These are phyloP conservation scores for Colletotrichum noveboracense DNA, from an alignment of 2,329 filamentous ascomycete genomes.

Conservation along the genomic window DNA sequence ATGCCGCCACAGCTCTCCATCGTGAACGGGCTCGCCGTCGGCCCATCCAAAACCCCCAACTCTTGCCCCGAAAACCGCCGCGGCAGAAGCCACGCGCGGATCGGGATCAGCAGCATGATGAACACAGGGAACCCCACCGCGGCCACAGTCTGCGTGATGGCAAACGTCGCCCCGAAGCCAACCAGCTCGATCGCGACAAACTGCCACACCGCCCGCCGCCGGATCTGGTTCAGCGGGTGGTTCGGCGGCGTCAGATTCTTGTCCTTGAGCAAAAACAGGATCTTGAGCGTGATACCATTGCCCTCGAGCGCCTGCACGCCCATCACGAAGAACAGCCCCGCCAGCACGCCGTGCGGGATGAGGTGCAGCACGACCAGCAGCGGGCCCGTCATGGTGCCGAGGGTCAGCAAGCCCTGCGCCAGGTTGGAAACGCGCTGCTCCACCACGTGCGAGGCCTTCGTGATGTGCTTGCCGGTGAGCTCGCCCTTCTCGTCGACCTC, in stretches of 20 bases:
- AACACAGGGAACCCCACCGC: constrained; percentile 82
- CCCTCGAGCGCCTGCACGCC: constrained; percentile 77
- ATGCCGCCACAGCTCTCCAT: constrained; percentile 77
- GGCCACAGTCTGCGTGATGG: constrained; percentile 82
- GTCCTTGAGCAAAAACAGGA: constrained; percentile 74
- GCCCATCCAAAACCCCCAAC: constrained; percentile 69
- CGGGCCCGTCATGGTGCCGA: constrained; percentile 80
- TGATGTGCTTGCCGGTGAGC: constrained; percentile 61
- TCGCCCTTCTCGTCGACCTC: constrained; percentile 57
- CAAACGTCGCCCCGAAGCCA: constrained; percentile 79
- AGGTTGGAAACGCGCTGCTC: constrained; percentile 83
- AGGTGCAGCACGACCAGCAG: constrained; percentile 76
- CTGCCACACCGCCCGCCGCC: constrained; percentile 70
- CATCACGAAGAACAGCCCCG: constrained; percentile 86
- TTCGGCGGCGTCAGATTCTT: constrained; percentile 60
- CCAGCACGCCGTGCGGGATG: constrained; percentile 80
- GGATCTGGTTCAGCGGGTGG: constrained; percentile 67
- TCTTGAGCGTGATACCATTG: constrained; percentile 79
- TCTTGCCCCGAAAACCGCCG: constrained; percentile 65
- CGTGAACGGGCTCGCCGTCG: constrained; percentile 76
- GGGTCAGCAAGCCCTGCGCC: constrained; percentile 76
- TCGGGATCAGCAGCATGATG: constrained; percentile 72
- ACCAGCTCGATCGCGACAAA: constrained; percentile 74
- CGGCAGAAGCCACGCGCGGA: constrained; percentile 69
- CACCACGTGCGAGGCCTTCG: constrained; percentile 66